Evolutionary conservation across 2,329 filamentous ascomycete genomes (phyloP).

Genomic region (Sporothrix schenckii): DNA sequence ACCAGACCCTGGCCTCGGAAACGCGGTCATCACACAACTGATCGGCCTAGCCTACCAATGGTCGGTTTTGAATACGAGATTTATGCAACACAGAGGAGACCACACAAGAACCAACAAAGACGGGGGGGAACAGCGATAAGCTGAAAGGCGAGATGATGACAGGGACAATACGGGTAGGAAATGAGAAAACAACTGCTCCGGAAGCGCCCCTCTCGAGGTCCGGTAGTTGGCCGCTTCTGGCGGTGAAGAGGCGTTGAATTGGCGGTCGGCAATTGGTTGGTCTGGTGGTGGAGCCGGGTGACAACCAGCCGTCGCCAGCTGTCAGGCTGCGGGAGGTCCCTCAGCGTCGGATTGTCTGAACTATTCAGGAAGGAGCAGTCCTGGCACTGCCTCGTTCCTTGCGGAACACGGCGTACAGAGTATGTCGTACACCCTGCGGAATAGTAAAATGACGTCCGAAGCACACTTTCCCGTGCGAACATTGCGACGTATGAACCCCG

Average conservation of each 20-base stretch:
- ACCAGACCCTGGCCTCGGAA: slow-evolving; percentile 5
- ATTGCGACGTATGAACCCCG: neutral
- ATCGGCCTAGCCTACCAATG: slow-evolving; percentile 3
- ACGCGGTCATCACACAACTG: slow-evolving; percentile 18
- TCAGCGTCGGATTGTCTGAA: neutral
- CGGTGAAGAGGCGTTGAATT: slow-evolving; percentile 23
- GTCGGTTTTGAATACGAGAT: slow-evolving; percentile 18
- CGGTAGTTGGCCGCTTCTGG: slow-evolving; percentile 22
- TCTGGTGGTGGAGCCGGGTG: neutral
- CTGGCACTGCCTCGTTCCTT: neutral
- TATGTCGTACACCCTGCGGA: neutral
- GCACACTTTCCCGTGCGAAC: slow-evolving; percentile 1
- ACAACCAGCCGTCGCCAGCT: slow-evolving; percentile 27
- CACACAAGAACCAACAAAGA: neutral
- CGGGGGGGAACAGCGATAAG: neutral
- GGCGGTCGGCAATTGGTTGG: neutral
- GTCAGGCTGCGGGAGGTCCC: neutral
- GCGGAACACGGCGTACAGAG: neutral
- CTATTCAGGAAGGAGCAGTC: neutral
- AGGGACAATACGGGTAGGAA: neutral
- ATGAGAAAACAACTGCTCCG: neutral
- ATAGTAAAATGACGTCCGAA: neutral
- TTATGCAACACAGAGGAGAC: slow-evolving; percentile 6
- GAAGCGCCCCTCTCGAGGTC: neutral
- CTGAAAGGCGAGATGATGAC: neutral